Percentiles rank a stretch among this genome's conserved stretches.
phyloP scores from a whole-genome alignment of 108 stramenopile species.

The Schizochytrium sp. region DNA sequence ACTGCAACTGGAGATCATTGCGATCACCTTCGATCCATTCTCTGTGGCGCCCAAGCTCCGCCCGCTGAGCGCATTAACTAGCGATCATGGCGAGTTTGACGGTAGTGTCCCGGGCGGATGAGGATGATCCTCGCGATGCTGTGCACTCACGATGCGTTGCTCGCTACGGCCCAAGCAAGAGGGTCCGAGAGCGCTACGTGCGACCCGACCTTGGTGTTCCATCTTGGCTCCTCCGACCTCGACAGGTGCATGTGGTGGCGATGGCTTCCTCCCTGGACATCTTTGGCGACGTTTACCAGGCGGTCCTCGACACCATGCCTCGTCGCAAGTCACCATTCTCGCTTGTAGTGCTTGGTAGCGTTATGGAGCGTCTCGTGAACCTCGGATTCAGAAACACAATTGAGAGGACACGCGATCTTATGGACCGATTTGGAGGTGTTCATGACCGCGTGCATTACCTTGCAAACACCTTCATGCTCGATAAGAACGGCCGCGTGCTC shows the following conservation, averaged over 20 bases:
- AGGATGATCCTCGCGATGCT: background rate
- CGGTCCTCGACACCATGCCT: slow-evolving; percentile 81
- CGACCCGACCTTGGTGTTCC: slow-evolving; percentile 7
- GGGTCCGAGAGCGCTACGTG: slow-evolving; percentile 33
- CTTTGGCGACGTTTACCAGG: slow-evolving; percentile 83
- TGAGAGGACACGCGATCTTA: background rate
- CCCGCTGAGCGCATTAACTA: background rate
- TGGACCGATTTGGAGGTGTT: slow-evolving; percentile 15
- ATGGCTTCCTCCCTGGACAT: slow-evolving; percentile 26
- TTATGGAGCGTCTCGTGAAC: background rate
- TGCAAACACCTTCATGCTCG: slow-evolving; percentile 23
- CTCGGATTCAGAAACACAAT: slow-evolving; percentile 1
- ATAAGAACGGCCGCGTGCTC: background rate
- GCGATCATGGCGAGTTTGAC: background rate
- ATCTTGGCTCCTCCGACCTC: slow-evolving; percentile 74
- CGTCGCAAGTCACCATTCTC: slow-evolving; percentile 76
- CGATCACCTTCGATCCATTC: no score
- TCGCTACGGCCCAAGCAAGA: background rate
- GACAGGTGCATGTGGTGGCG: background rate
- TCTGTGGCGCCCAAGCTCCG: background rate
- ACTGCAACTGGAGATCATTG: no score
- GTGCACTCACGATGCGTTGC: background rate
- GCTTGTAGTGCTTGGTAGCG: background rate
- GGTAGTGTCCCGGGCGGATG: background rate
- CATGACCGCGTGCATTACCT: slow-evolving; percentile 8